Conservation (phyloP, 2,329 filamentous ascomycete species). For the Arthrobotrys sinensis region DNA sequence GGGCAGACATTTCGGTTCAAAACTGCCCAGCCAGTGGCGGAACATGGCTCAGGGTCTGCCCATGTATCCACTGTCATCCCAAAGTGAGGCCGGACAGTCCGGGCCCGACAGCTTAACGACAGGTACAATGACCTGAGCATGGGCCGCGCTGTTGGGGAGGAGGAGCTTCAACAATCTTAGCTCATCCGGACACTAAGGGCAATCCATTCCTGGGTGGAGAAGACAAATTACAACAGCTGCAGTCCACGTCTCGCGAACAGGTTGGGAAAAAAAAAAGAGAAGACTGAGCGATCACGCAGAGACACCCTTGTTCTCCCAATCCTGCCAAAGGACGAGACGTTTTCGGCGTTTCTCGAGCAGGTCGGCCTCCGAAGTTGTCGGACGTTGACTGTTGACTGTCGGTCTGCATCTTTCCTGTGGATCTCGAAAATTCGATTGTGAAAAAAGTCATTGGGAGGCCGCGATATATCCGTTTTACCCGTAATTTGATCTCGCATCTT, state of each 20-base stretch:
- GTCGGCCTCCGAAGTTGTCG: conserved; percentile 47
- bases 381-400: neutral
- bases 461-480: conserved; percentile 27
- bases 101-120: conserved; percentile 23
- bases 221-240: conserved; percentile 7
- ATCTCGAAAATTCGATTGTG: conserved; percentile 11
- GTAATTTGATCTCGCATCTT: neutral
- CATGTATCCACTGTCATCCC: conserved; percentile 30
- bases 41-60: conserved; percentile 56
- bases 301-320: conserved; percentile 19
- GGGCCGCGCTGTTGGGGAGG: conserved; percentile 52
- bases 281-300: conserved; percentile 31
- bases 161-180: conserved; percentile 60
- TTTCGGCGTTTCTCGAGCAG: conserved; percentile 34
- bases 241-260: conserved; percentile 47
- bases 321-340: conserved; percentile 11
- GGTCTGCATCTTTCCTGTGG: neutral
- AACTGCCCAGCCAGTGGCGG: conserved; percentile 24
- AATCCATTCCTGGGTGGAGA: conserved; percentile 23
- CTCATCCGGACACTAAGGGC: conserved; percentile 22
- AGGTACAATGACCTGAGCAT: conserved; percentile 25
- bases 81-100: conserved; percentile 39
- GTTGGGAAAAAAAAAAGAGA: conserved; percentile 42
- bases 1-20: conserved; percentile 39
- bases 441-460: conserved; percentile 1